Percentiles rank a stretch among this genome's conserved stretches.
These are phyloP conservation scores for Cryphonectria naterciae DNA, from an alignment of 2,329 filamentous ascomycete species.

Conservation along the genomic window DNA sequence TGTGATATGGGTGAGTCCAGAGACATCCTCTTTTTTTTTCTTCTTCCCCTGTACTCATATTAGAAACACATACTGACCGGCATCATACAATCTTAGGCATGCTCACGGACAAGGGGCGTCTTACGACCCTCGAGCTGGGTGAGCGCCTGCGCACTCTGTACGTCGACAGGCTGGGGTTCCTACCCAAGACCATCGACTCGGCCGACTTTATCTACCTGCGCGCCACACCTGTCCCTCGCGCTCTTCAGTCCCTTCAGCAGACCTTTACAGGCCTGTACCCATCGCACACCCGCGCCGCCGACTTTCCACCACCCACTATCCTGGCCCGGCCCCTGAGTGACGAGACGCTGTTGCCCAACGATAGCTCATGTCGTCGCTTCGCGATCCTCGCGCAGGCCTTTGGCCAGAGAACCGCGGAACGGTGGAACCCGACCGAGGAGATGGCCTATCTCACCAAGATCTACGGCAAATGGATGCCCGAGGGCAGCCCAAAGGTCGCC, in stretches of 20 bases:
- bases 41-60: background rate
- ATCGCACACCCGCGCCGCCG: constrained; percentile 42
- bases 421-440: constrained; percentile 77
- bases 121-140: constrained; percentile 72
- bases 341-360: constrained; percentile 82
- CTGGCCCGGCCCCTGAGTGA: constrained; percentile 67
- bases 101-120: constrained; percentile 74
- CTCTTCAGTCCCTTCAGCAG: constrained; percentile 78
- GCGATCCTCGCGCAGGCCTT: constrained; percentile 71
- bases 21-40: too few species aligned
- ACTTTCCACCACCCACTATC: constrained; percentile 66
- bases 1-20: constrained; percentile 64
- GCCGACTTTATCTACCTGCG: constrained; percentile 71
- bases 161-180: constrained; percentile 73
- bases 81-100: constrained; percentile 49
- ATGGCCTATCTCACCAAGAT: constrained; percentile 81
- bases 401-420: constrained; percentile 69
- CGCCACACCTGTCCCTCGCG: constrained; percentile 73
- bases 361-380: constrained; percentile 73
- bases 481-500: constrained; percentile 67
- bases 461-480: constrained; percentile 85
- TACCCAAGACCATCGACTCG: constrained; percentile 59
- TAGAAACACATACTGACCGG: background rate
- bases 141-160: constrained; percentile 72
- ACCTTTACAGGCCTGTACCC: constrained; percentile 78